phyloP scores from a whole-genome alignment of 2,329 filamentous ascomycete genomes.

The Talaromyces sp. region DNA sequence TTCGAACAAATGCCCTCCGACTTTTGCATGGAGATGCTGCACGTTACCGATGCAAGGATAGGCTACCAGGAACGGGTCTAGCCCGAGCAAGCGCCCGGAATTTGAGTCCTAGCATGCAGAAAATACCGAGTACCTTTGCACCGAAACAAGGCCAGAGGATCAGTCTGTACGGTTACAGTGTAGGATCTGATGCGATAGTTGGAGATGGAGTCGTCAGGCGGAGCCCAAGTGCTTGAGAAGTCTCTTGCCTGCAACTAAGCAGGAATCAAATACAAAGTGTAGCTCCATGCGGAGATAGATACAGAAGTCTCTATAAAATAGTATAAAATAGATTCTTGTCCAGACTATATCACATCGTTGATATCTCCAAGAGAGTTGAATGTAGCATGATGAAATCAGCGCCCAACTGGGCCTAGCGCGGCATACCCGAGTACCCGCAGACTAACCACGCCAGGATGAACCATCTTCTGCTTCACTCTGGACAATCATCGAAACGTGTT shows the following conservation, averaged over 20 bases:
- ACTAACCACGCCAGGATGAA: constrained; percentile 6
- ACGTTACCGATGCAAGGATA: constrained; percentile 11
- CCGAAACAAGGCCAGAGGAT: neutral
- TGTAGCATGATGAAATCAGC: constrained; percentile 1
- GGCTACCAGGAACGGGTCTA: constrained; percentile 11
- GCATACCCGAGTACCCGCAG: constrained; percentile 17
- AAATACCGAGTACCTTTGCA: neutral
- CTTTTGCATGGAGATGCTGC: constrained; percentile 5
- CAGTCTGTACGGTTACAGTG: neutral
- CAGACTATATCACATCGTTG: neutral
- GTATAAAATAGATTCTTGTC: neutral
- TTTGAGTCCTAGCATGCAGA: neutral
- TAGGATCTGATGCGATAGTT: neutral
- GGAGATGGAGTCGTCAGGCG: neutral
- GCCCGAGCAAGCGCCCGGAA: neutral
- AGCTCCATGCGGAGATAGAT: neutral
- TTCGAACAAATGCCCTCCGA: neutral
- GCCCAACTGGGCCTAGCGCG: constrained; percentile 20
- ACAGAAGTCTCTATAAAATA: neutral
- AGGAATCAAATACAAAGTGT: neutral
- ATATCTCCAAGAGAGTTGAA: neutral
- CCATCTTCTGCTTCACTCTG: constrained; percentile 19
- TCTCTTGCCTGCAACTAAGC: neutral
- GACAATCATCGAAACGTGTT: constrained; percentile 9
- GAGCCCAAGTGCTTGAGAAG: neutral